Evolutionary conservation across 306 rosid genomes (phyloP).

Genomic region (Malus domestica): DNA sequence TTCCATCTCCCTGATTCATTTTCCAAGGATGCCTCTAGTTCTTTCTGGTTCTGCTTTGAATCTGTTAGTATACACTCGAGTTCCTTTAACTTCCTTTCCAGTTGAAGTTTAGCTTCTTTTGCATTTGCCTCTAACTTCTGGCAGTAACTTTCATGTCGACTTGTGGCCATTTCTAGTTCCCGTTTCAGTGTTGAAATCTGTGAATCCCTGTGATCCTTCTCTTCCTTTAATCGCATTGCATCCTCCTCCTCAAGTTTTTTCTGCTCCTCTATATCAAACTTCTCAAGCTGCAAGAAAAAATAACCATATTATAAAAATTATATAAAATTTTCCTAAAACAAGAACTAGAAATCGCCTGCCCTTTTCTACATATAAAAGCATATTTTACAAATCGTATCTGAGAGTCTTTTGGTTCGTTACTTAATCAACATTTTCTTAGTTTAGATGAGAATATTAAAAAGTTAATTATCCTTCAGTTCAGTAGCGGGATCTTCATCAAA

Average conservation of each 20-base stretch:
- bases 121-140: slow-evolving; percentile 53
- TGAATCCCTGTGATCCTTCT: slow-evolving; percentile 45
- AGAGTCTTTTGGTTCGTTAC: not conserved
- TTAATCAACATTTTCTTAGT: not conserved
- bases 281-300: slow-evolving; percentile 54
- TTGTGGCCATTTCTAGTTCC: slow-evolving; percentile 54
- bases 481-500: not conserved
- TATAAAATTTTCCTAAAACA: not conserved
- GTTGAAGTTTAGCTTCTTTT: slow-evolving; percentile 49
- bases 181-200: slow-evolving; percentile 61
- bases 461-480: not conserved
- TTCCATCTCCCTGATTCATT: slow-evolving; percentile 72
- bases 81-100: slow-evolving; percentile 54
- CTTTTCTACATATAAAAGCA: not conserved
- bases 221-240: slow-evolving; percentile 53
- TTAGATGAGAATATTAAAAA: not conserved
- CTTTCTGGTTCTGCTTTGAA: slow-evolving; percentile 61
- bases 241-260: slow-evolving; percentile 75
- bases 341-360: not conserved
- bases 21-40: slow-evolving; percentile 66
- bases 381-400: not conserved
- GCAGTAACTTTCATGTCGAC: slow-evolving; percentile 47
- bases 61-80: slow-evolving; percentile 46
- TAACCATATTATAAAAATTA: slow-evolving; percentile 7
- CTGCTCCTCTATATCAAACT: slow-evolving; percentile 60